Evolutionary conservation across 352 stramenopile species (phyloP).

Genomic region (Phytophthora melonis): DNA sequence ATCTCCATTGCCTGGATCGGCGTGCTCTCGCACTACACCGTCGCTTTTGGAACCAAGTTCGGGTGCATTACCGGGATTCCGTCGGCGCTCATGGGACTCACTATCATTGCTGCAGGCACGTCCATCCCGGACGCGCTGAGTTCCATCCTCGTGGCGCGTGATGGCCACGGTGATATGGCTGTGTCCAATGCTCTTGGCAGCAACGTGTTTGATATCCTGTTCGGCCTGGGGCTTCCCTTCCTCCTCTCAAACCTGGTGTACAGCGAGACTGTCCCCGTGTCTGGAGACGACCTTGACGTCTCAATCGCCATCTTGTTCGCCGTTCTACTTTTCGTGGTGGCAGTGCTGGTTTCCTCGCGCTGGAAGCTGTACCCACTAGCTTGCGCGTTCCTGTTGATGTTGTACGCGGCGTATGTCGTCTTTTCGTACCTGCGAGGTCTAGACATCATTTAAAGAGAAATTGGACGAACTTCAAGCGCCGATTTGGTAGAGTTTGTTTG

Average conservation of each 20-base stretch:
- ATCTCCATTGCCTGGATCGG: conserved; percentile 81
- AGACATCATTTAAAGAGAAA: conserved; percentile 45
- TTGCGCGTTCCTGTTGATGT: conserved; percentile 50
- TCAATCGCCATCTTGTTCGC: conserved; percentile 76
- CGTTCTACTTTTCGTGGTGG: conserved; percentile 65
- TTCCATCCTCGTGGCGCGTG: conserved; percentile 82
- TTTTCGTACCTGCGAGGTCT: conserved; percentile 69
- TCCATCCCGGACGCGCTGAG: conserved; percentile 85
- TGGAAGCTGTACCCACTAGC: conserved; percentile 61
- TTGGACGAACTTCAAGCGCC: no score
- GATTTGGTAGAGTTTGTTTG: no score
- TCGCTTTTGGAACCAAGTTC: conserved; percentile 68
- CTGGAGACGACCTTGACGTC: conserved; percentile 60
- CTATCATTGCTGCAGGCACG: conserved; percentile 80
- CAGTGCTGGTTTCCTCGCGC: conserved; percentile 54
- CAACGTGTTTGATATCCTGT: conserved; percentile 89
- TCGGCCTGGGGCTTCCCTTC: conserved; percentile 82
- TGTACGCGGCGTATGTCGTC: conserved; percentile 68
- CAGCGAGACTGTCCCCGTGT: conserved; percentile 55
- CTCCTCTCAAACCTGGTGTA: conserved; percentile 84
- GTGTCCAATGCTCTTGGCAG: conserved; percentile 87
- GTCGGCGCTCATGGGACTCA: conserved; percentile 81
- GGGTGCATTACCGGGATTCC: conserved; percentile 76
- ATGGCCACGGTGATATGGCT: conserved; percentile 82
- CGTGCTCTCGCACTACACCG: conserved; percentile 76